A percentile compares a stretch with the other conserved stretches of the same genome.
Conservation (phyloP, 495 filamentous ascomycete species). For the Penicillium simplicissimum region DNA sequence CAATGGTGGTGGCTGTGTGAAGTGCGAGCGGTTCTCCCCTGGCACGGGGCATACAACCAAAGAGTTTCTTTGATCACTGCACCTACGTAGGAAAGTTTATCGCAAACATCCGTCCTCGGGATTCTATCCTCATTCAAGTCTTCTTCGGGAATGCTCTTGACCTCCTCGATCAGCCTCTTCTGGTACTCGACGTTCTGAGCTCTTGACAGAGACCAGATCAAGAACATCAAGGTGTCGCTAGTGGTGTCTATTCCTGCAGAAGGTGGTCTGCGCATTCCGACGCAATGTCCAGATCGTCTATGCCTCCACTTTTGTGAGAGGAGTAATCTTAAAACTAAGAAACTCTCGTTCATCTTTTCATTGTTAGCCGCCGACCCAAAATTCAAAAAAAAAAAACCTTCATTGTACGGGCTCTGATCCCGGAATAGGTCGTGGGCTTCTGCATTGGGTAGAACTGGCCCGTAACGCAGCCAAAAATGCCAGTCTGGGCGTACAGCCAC, state of each 20-base stretch:
- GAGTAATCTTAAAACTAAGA: background rate
- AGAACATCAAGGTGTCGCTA: constrained; percentile 40
- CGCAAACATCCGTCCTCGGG: constrained; percentile 55
- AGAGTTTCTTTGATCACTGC: constrained; percentile 73
- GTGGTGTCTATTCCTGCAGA: constrained; percentile 18
- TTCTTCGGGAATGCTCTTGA: constrained; percentile 10
- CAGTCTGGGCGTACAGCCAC: constrained; percentile 35
- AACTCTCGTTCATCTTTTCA: background rate
- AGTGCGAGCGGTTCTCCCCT: constrained; percentile 59
- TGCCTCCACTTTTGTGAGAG: background rate
- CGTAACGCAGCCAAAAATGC: constrained; percentile 23
- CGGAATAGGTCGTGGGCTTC: constrained; percentile 37
- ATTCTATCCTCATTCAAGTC: constrained; percentile 4
- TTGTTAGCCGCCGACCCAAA: background rate
- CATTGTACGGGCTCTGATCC: constrained; percentile 23
- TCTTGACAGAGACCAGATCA: constrained; percentile 35
- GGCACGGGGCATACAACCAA: constrained; percentile 67
- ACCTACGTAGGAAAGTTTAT: constrained; percentile 63
- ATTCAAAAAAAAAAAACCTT: constrained; percentile 2
- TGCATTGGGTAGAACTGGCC: constrained; percentile 31
- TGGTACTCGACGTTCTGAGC: constrained; percentile 29
- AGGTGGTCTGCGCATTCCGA: constrained; percentile 18
- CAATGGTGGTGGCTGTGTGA: constrained; percentile 22
- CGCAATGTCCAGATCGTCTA: constrained; percentile 14
- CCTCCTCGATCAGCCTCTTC: constrained; percentile 26